Base-by-base conservation (phyloP, 768 basidiomycete genomes). In the Lenzites betulinus region DNA sequence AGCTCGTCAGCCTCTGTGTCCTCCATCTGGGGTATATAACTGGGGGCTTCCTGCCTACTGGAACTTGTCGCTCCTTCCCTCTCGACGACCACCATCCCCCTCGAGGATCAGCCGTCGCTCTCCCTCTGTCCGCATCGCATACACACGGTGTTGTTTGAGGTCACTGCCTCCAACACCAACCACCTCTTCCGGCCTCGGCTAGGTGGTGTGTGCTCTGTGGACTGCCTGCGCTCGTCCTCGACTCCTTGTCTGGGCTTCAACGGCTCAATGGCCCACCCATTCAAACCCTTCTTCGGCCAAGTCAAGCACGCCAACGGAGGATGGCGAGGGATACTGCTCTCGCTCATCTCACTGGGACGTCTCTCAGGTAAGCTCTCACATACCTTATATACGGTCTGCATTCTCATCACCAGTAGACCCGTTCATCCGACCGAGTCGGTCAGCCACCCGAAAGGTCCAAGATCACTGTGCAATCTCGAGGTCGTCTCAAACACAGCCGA, bases 191-290 rank as follows among this genome's bases (percentile, higher is more conserved):
- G n/a, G n/a, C n/a, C n/a, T n/a, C n/a, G n/a, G n/a, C n/a, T n/a
- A n/a, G n/a, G n/a, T n/a, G n/a, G 23, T 46, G 44, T 11, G 2
- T 46, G 44, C 22, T 46, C 44, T 26, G 7, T 46, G 15, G 13
- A 23, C 7, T 15, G 38, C 3, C 44, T 46, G 23, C 11, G 23
- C 23, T 46, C 12, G 23, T 26, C 12, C 38, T 25, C 6, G 22
- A 20, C 12, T 26, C 20, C 33, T 33, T 36, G 15, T n/a, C 35
- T 51, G 38, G 38, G 38, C 15, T 39, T 13, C 50, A 51, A 38
- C 38, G 50, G 50, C 50, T 51, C 50, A 51, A 51, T 51, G 50
- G 50, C 50, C 50, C 50, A 23, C 50, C 30, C 36, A 33, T 7
- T 20, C 28, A 30, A 38, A 11, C 35, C n/a, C 20, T 35, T 51